Conservation (phyloP, 2,329 filamentous ascomycete species). For the Penicillium sp. region DNA sequence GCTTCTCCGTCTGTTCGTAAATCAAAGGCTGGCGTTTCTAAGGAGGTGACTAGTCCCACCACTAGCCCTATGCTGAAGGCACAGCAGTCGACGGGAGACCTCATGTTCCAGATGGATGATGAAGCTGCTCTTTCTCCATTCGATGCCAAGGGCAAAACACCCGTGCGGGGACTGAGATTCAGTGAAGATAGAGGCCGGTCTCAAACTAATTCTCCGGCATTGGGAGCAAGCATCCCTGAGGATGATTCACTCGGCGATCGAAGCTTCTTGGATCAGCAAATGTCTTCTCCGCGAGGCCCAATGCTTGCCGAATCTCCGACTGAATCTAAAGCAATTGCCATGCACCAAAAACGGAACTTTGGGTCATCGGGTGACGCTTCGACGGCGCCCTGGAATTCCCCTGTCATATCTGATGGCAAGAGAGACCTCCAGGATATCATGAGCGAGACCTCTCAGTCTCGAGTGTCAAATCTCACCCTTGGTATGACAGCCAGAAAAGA, state of each 20-base stretch:
- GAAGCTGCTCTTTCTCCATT: conserved; percentile 48
- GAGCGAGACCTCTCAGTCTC: conserved; percentile 56
- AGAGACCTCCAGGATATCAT: conserved; percentile 77
- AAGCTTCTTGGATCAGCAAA: conserved; percentile 30
- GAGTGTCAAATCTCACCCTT: conserved; percentile 55
- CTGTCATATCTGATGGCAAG: conserved; percentile 60
- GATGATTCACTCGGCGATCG: conserved; percentile 26
- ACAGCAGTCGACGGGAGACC: conserved; percentile 68
- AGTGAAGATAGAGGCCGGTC: conserved; percentile 19
- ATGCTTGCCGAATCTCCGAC: conserved; percentile 26
- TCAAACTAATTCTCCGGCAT: conserved; percentile 25
- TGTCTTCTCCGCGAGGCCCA: conserved; percentile 25
- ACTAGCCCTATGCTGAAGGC: conserved; percentile 68
- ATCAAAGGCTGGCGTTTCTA: conserved; percentile 43
- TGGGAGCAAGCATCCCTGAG: conserved; percentile 28
- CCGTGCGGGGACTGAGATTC: conserved; percentile 21
- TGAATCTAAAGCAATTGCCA: conserved; percentile 17
- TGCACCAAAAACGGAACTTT: conserved; percentile 25
- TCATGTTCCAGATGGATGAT: conserved; percentile 95
- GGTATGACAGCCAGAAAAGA: conserved; percentile 51
- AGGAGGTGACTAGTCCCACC: conserved; percentile 45
- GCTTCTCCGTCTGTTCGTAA: conserved; percentile 47
- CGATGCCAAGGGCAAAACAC: conserved; percentile 32
- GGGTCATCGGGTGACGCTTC: conserved; percentile 27
- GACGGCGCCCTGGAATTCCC: conserved; percentile 54